Percentiles rank a stretch among this genome's conserved stretches.
Evolutionary conservation across 352 stramenopile genomes (phyloP).

Genomic region (Thalassiosira hispida): DNA sequence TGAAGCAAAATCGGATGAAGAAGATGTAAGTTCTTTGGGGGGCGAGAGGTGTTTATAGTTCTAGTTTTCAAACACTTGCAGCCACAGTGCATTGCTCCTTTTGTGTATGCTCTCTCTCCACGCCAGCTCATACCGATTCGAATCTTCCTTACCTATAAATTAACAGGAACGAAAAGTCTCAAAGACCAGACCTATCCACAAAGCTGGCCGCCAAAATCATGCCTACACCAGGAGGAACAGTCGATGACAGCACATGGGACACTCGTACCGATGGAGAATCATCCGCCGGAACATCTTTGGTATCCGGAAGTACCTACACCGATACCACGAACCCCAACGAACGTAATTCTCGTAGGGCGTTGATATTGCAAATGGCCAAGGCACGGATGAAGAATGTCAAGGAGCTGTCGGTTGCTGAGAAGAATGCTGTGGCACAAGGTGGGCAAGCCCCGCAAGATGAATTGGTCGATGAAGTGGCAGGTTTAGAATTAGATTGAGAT

Average conservation of each 20-base stretch:
- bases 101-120: too few species aligned
- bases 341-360: slow-evolving; percentile 63
- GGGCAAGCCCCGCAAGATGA: slow-evolving; percentile 13
- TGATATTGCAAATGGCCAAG: slow-evolving; percentile 85
- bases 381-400: slow-evolving; percentile 75
- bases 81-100: too few species aligned
- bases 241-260: slow-evolving; percentile 39
- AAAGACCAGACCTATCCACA: slow-evolving; percentile 39
- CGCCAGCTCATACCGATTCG: too few species aligned
- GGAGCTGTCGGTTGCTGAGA: slow-evolving; percentile 25
- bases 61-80: not conserved
- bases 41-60: not conserved
- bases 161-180: slow-evolving; percentile 15
- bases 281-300: slow-evolving; percentile 55
- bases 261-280: slow-evolving; percentile 47
- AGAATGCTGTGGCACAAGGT: slow-evolving; percentile 10
- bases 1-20: slow-evolving; percentile 40
- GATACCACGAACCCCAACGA: slow-evolving; percentile 59
- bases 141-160: not conserved
- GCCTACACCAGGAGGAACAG: not conserved
- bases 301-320: slow-evolving; percentile 69
- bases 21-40: slow-evolving; percentile 15
- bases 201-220: slow-evolving; percentile 22
- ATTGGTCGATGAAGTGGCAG: slow-evolving; percentile 29
- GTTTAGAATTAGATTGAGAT: slow-evolving; percentile 47